Base-by-base conservation (phyloP, 805 yeast genomes). In the Starmerella gropengiesseri region DNA sequence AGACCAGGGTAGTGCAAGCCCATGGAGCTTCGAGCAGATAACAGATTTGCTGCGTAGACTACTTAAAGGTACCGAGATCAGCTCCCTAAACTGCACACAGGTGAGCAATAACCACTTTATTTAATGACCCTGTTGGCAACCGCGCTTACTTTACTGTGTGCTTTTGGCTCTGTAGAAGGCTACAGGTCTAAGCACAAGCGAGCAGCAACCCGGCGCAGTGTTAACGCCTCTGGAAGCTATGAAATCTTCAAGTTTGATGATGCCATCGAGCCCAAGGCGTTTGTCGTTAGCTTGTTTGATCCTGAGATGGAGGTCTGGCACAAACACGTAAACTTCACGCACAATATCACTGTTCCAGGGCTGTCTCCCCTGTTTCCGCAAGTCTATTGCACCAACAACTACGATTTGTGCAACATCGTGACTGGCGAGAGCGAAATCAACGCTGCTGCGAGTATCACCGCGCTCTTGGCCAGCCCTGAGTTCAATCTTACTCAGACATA, bases 391-490 rank as follows among this genome's bases (percentile, higher is more conserved):
- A 69, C 69, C 44, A 53, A 62, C 27, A 65, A 74, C 61, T 70
- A 67, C 61, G 57, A 70, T 22, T 57, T 77, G 22, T 77, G 81
- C 65, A 76, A 74, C 55, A 55, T 76, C 42, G 74, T 79, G 34
- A 73, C 78, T n/a, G 83, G 83, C 41, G 82, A 76, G 61, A 78
- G 77, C 49, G 81, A 77, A 57, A 69, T 75, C 50, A 77, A 77
- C 53, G 82, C 82, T 29, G 81, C 82, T 13, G 49, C 75, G 20
- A 65, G 80, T 19, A 56, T 76, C 45, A 67, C 72, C 31, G 77
- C 82, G 6, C 60, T 77, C 49, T 57, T 70, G 9, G 63, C 74
- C 56, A 65, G 67, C 44, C 75, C 79, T 30, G 53, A 65, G 44
- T 76, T 77, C 48, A 79, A 77, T 55, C 66, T 77, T 40, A 56